A percentile compares a stretch with the other conserved stretches of the same genome.
phyloP scores from a whole-genome alignment of 139 green algal species.

The Chlorella sorokiniana region DNA sequence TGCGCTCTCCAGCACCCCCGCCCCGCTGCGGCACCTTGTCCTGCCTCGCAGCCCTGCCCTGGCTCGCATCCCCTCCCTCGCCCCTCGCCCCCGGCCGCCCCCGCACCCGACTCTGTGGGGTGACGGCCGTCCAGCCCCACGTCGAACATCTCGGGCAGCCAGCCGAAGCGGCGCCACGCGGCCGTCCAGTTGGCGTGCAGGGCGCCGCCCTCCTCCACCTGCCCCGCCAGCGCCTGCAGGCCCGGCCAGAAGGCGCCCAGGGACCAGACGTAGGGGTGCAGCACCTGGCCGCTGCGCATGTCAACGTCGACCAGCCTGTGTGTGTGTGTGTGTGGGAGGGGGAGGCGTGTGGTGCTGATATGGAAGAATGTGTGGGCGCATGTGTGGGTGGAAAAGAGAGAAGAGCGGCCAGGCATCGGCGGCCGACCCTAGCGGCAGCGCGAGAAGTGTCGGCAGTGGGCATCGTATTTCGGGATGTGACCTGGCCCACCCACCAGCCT shows the following conservation, averaged over 20 bases:
- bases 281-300: slow-evolving; percentile 70
- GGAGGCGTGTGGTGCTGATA: not conserved
- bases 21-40: no score
- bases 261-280: slow-evolving; percentile 71
- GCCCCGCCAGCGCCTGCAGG: slow-evolving; percentile 77
- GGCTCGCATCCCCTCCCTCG: no score
- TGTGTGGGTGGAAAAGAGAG: no score
- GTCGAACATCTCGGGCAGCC: slow-evolving; percentile 86
- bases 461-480: no score
- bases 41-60: no score
- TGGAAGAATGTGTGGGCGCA: no score
- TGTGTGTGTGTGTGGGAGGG: not conserved
- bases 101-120: slow-evolving; percentile 24
- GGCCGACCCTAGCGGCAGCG: no score
- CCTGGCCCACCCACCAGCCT: not conserved
- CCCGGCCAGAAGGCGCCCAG: slow-evolving; percentile 90
- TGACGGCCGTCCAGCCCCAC: slow-evolving; percentile 38
- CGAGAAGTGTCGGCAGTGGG: no score
- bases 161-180: slow-evolving; percentile 73
- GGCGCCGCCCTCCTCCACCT: slow-evolving; percentile 58
- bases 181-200: slow-evolving; percentile 75
- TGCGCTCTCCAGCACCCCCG: no score
- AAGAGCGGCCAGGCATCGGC: no score
- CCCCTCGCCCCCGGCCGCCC: not conserved
- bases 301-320: slow-evolving; percentile 75